A percentile compares a stretch with the other conserved stretches of the same genome.
Conservation (phyloP, 352 stramenopile genomes). For the Thraustochytrium sp. region DNA sequence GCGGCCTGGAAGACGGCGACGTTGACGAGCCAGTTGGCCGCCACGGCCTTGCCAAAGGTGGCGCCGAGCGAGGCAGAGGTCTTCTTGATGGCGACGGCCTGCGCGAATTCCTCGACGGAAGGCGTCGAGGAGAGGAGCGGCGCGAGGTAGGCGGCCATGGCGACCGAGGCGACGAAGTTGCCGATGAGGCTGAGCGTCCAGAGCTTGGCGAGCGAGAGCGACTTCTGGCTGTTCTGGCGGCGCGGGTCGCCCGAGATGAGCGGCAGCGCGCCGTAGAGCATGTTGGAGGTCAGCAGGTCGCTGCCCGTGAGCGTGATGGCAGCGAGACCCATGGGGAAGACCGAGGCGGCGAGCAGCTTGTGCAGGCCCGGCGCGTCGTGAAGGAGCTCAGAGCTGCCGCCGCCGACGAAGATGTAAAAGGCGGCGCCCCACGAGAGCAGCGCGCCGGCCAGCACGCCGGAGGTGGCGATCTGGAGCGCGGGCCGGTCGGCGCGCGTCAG, state of each 20-base stretch:
- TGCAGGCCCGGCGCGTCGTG: neutral
- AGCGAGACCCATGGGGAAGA: conserved; percentile 37
- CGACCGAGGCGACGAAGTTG: conserved; percentile 8
- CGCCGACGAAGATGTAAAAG: neutral
- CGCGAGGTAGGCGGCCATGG: neutral
- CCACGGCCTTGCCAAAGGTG: conserved; percentile 66
- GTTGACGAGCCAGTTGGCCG: conserved; percentile 78
- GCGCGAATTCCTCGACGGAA: neutral
- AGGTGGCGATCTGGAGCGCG: neutral
- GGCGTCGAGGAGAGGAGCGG: neutral
- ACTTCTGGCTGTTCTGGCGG: neutral
- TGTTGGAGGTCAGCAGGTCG: conserved; percentile 42
- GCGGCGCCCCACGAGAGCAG: conserved; percentile 1
- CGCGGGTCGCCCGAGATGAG: neutral
- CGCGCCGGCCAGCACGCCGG: neutral
- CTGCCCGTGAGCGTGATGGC: conserved; percentile 15
- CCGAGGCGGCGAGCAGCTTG: neutral
- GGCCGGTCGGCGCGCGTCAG: neutral
- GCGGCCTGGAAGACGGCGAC: conserved; percentile 70
- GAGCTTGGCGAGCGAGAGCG: neutral
- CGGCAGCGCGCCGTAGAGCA: neutral
- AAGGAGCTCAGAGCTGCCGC: neutral
- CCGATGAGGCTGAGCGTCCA: neutral
- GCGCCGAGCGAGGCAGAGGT: conserved; percentile 60
- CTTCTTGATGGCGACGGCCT: conserved; percentile 52